These are phyloP conservation scores for Colletotrichum tropicicola DNA, from an alignment of 2,329 filamentous ascomycete genomes.

Conservation along the genomic window DNA sequence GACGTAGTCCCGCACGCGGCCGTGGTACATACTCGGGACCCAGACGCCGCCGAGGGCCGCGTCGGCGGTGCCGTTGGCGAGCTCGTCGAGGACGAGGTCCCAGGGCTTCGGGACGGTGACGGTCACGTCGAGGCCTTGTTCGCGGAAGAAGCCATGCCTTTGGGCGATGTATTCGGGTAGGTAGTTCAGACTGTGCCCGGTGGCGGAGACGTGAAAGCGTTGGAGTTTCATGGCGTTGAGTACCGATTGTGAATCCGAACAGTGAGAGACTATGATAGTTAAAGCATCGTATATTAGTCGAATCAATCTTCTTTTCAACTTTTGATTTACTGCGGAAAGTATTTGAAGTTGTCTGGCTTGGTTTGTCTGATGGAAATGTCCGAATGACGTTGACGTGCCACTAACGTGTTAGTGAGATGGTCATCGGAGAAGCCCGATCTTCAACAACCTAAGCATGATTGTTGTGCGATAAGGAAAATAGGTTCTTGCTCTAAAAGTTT, in stretches of 20 bases:
- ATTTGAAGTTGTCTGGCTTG: neutral
- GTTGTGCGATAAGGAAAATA: too few relatives aligned
- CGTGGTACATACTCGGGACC: conserved; percentile 29
- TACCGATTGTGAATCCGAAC: neutral
- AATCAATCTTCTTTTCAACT: neutral
- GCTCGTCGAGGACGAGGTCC: conserved; percentile 36
- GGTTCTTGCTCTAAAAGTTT: too few relatives aligned
- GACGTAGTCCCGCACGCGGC: conserved; percentile 12
- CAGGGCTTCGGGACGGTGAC: conserved; percentile 38
- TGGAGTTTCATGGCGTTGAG: neutral
- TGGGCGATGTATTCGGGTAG: conserved; percentile 41
- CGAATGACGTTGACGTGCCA: neutral
- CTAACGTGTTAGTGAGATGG: neutral
- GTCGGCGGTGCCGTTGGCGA: conserved; percentile 34
- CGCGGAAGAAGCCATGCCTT: conserved; percentile 39
- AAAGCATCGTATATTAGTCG: neutral
- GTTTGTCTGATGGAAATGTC: neutral
- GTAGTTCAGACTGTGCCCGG: conserved; percentile 40
- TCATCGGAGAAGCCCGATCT: neutral
- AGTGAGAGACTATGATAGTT: too few relatives aligned
- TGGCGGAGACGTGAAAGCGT: conserved; percentile 35
- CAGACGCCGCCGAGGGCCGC: conserved; percentile 25
- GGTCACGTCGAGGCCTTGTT: conserved; percentile 39
- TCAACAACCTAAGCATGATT: neutral
- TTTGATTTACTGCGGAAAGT: neutral